These are phyloP conservation scores for Prunus mongolica DNA, from an alignment of 306 rosid genomes.

Conservation along the genomic window DNA sequence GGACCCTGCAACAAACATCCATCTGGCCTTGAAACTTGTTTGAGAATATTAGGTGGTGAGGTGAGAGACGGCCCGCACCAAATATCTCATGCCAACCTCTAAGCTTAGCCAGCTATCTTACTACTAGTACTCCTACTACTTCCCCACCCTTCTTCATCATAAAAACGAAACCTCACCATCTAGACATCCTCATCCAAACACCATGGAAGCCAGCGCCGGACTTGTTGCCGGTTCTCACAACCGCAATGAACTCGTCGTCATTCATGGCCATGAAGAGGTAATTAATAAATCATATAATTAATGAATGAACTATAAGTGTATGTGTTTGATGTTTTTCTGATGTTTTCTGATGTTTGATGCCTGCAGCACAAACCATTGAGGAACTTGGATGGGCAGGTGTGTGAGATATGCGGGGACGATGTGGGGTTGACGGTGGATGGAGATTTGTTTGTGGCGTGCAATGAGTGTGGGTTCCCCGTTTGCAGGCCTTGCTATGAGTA, in stretches of 20 bases:
- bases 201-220: constrained; percentile 78
- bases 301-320: background rate
- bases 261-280: constrained; percentile 88
- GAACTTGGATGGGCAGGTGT: constrained; percentile 93
- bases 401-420: constrained; percentile 95
- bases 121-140: background rate
- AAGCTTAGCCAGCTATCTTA: background rate
- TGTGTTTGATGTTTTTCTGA: background rate
- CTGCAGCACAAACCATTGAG: constrained; percentile 87
- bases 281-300: background rate
- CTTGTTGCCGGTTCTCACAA: constrained; percentile 88
- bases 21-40: constrained; percentile 16
- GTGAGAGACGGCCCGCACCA: constrained; percentile 14
- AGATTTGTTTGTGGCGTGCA: constrained; percentile 91
- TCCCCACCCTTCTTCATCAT: constrained; percentile 9
- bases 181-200: background rate
- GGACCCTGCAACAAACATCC: constrained; percentile 74
- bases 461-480: constrained; percentile 93
- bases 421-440: constrained; percentile 91
- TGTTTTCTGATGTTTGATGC: background rate
- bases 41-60: constrained; percentile 16
- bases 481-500: constrained; percentile 97
- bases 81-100: constrained; percentile 5
- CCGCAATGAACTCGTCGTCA: constrained; percentile 86
- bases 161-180: constrained; percentile 24